phyloP scores from a whole-genome alignment of 148 eudicot species.

The Vaccinium vitisidaea region DNA sequence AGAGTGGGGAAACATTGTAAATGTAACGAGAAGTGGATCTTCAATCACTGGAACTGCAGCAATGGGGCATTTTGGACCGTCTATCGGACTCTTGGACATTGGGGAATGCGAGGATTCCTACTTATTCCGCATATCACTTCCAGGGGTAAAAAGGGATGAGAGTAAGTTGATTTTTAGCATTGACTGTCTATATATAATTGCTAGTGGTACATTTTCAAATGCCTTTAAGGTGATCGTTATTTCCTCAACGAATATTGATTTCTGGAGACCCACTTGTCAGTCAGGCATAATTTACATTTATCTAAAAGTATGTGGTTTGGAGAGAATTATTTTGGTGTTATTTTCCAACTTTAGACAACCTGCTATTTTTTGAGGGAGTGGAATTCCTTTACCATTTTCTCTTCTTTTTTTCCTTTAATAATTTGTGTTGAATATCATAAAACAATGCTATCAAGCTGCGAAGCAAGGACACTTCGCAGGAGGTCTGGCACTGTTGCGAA shows the following conservation, averaged over 20 bases:
- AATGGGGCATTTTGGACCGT: constrained; percentile 62
- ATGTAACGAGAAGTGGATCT: constrained; percentile 45
- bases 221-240: neutral
- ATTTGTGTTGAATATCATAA: neutral
- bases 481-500: neutral
- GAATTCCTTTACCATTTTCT: neutral
- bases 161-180: constrained; percentile 48
- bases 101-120: constrained; percentile 78
- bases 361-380: neutral
- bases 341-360: neutral
- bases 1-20: constrained; percentile 48
- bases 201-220: neutral
- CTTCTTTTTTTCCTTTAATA: neutral
- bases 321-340: neutral
- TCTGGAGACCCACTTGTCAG: neutral
- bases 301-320: neutral
- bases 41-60: constrained; percentile 80
- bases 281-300: neutral
- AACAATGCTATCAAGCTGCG: neutral
- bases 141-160: constrained; percentile 87
- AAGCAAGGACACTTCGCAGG: neutral
- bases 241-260: neutral
- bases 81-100: constrained; percentile 65
- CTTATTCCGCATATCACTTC: constrained; percentile 89
- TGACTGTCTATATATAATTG: neutral